A percentile compares a stretch with the other conserved stretches of the same genome.
phyloP scores from a whole-genome alignment of 129 eudicot genomes.

The Escallonia herrerae region DNA sequence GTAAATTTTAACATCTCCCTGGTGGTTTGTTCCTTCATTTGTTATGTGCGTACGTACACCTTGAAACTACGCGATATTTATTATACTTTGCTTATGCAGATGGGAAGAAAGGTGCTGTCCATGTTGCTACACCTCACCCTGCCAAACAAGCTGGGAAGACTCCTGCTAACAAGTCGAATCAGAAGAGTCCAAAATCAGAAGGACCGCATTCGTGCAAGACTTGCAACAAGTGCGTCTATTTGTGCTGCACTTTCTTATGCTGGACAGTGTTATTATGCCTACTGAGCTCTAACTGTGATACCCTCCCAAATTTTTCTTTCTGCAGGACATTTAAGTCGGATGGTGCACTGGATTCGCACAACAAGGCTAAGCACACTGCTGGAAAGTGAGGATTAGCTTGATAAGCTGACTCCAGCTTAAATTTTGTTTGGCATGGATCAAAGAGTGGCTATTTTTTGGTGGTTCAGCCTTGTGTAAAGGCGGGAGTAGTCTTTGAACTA shows the following conservation, averaged over 20 bases:
- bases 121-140: slow-evolving; percentile 58
- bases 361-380: slow-evolving; percentile 64
- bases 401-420: background rate
- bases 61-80: too few species aligned
- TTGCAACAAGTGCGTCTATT: slow-evolving; percentile 40
- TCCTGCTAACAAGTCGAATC: slow-evolving; percentile 46
- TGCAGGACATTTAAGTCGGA: slow-evolving; percentile 68
- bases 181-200: slow-evolving; percentile 53
- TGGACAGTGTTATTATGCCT: too few species aligned
- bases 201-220: slow-evolving; percentile 51
- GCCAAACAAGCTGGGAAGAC: slow-evolving; percentile 47
- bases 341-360: slow-evolving; percentile 57
- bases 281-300: too few species aligned
- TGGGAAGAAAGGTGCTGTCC: slow-evolving; percentile 36
- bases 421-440: background rate
- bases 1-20: background rate
- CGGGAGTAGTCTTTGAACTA: too few species aligned
- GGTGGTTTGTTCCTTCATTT: background rate
- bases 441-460: background rate
- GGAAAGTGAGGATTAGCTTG: slow-evolving; percentile 24
- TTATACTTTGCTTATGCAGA: background rate
- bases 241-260: too few species aligned
- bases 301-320: background rate
- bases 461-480: background rate
- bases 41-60: background rate